phyloP scores from a whole-genome alignment of 169 alveolate species.

The Pseudocohnilembus persalinus region DNA sequence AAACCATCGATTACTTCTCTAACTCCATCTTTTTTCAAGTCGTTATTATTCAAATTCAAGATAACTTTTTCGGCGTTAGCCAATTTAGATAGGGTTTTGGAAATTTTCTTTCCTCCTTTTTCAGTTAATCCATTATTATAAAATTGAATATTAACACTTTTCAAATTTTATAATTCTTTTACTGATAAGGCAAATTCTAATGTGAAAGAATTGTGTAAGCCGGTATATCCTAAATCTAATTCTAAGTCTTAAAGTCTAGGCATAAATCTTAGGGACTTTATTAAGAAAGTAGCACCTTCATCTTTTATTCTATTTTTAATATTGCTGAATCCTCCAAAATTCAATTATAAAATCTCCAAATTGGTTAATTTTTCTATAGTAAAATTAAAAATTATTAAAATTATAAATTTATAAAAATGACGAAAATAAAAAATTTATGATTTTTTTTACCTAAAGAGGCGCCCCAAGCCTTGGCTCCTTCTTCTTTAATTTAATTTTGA shows the following conservation, averaged over 20 bases:
- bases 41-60: not conserved
- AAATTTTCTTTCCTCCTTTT: not conserved
- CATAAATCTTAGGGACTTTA: not conserved
- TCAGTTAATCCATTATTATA: not conserved
- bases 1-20: not conserved
- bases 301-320: not conserved
- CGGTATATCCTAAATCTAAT: not conserved
- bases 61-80: too few species aligned
- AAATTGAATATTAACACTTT: not conserved
- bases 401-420: too few species aligned
- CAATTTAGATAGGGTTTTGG: not conserved
- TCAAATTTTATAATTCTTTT: not conserved
- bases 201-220: not conserved
- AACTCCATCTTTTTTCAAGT: not conserved
- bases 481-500: not conserved
- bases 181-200: not conserved
- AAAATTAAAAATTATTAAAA: too few species aligned
- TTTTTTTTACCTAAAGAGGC: too few species aligned
- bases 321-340: not conserved
- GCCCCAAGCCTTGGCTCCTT: not conserved
- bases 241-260: not conserved
- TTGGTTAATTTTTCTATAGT: not conserved
- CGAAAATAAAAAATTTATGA: too few species aligned
- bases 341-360: not conserved
- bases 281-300: not conserved